Conservation (phyloP, 192 early-diverging fungal species). For the Chytriomyces sp. region DNA sequence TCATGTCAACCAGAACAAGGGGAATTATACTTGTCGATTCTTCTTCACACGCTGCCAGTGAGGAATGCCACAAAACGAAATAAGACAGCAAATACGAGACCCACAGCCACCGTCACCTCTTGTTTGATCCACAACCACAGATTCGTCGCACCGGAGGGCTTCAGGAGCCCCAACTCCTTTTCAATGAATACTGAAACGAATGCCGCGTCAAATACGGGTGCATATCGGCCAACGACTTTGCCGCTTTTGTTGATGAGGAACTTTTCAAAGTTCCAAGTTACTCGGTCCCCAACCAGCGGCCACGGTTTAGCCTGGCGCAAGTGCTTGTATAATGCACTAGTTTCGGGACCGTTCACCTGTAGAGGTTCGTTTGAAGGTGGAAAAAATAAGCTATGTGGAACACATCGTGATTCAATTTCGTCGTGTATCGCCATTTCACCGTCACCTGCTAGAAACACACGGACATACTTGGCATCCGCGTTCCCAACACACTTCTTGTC, state of each 20-base stretch:
- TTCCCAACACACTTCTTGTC: no score
- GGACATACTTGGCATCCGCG: no score
- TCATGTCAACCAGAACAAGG: no score
- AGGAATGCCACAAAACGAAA: background rate
- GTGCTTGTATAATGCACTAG: constrained; percentile 41
- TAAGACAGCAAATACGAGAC: background rate
- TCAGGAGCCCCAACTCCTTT: background rate
- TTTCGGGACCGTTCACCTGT: constrained; percentile 49
- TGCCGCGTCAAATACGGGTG: constrained; percentile 1
- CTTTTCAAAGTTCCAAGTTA: constrained; percentile 55
- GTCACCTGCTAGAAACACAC: no score
- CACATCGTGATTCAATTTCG: no score
- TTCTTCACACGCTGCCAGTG: background rate
- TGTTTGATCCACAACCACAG: background rate
- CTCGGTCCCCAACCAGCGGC: constrained; percentile 29
- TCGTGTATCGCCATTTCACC: no score
- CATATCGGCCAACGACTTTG: constrained; percentile 37
- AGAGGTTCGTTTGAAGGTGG: no score
- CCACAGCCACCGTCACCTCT: background rate
- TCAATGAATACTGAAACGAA: background rate
- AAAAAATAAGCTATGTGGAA: no score
- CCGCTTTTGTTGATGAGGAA: constrained; percentile 44
- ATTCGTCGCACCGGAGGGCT: background rate
- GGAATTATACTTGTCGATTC: background rate
- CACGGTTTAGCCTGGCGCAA: constrained; percentile 38